These are phyloP conservation scores for Fraxinus pennsylvanica DNA, from an alignment of 257 asterid species.

Conservation along the genomic window DNA sequence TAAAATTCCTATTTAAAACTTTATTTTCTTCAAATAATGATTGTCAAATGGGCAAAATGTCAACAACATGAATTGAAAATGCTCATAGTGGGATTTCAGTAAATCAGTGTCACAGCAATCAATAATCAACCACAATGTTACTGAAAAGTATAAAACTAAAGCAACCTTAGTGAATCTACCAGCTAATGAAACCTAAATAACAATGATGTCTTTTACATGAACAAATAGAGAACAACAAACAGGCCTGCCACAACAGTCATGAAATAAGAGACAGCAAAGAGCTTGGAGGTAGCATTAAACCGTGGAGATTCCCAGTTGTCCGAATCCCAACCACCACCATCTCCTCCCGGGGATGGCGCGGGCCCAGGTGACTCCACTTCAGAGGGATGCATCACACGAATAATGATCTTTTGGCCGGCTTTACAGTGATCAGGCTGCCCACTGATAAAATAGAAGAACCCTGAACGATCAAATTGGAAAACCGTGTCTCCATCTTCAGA, in stretches of 20 bases:
- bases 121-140: not conserved
- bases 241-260: constrained; percentile 34
- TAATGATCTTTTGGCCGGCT: constrained; percentile 57
- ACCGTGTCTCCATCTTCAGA: constrained; percentile 54
- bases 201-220: constrained; percentile 28
- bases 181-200: not conserved
- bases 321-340: constrained; percentile 11
- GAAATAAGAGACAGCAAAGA: constrained; percentile 33
- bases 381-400: constrained; percentile 67
- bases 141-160: not conserved
- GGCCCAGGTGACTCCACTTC: constrained; percentile 32
- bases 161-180: not conserved
- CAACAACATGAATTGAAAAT: too few relatives aligned
- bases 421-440: constrained; percentile 61
- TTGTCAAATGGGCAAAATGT: too few relatives aligned
- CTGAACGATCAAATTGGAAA: constrained; percentile 49
- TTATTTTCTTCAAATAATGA: too few relatives aligned
- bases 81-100: not conserved
- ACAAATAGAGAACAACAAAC: constrained; percentile 28
- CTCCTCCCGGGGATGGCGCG: constrained; percentile 39
- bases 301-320: constrained; percentile 31
- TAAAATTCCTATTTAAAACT: too few relatives aligned
- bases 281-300: constrained; percentile 26
- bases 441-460: constrained; percentile 71
- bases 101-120: not conserved